Evolutionary conservation across 176 grass and related monocot species (phyloP).

Genomic region (Juncus effusus): DNA sequence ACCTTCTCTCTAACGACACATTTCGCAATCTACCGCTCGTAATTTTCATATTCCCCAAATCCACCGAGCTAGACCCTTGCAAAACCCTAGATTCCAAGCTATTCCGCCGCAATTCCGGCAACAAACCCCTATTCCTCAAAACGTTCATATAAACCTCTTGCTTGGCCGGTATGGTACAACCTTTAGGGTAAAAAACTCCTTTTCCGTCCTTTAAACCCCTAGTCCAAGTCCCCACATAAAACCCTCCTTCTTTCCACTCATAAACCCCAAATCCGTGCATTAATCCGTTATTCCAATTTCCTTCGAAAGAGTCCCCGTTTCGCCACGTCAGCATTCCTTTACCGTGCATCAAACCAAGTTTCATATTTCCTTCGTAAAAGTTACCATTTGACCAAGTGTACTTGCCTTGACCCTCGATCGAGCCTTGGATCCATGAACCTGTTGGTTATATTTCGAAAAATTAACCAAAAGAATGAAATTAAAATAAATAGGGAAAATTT

Average conservation of each 20-base stretch:
- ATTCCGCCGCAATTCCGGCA: conserved; percentile 70
- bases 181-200: conserved; percentile 85
- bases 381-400: conserved; percentile 79
- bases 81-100: conserved; percentile 64
- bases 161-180: conserved; percentile 66
- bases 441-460: too few species aligned
- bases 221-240: conserved; percentile 89
- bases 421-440: conserved; percentile 85
- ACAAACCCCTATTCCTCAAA: conserved; percentile 67
- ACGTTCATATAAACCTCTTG: conserved; percentile 61
- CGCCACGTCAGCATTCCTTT: conserved; percentile 88
- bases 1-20: conserved; percentile 79
- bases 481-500: too few species aligned
- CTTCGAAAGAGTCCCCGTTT: conserved; percentile 88
- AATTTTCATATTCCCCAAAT: conserved; percentile 80
- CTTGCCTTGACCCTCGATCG: conserved; percentile 74
- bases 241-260: conserved; percentile 65
- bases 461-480: too few species aligned
- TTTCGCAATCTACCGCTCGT: conserved; percentile 44
- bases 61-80: conserved; percentile 53
- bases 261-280: conserved; percentile 91
- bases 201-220: conserved; percentile 94
- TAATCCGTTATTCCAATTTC: conserved; percentile 85
- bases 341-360: conserved; percentile 77
- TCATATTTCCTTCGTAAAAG: conserved; percentile 84